Evolutionary conservation across 306 rosid genomes (phyloP).

Genomic region (Oxytropis ochrocephala): DNA sequence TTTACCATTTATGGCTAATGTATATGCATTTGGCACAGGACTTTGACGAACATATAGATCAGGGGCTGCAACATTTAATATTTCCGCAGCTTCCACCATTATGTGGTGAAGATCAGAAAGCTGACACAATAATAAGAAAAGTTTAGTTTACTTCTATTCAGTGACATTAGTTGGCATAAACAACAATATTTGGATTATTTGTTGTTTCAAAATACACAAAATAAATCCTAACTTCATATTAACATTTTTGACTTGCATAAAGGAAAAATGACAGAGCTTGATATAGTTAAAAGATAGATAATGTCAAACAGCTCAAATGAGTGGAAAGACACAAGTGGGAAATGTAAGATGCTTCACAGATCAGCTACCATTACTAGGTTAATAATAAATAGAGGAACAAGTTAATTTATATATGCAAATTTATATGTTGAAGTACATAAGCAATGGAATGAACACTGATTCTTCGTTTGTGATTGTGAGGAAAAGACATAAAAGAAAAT

Average conservation of each 20-base stretch:
- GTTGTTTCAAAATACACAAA: not conserved
- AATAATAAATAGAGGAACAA: not conserved
- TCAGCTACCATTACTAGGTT: conserved; percentile 16
- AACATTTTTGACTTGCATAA: conserved; percentile 9
- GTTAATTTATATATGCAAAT: not conserved
- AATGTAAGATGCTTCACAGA: not conserved
- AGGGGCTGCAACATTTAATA: conserved; percentile 74
- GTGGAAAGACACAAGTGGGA: not conserved
- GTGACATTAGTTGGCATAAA: conserved; percentile 16
- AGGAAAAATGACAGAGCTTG: not conserved
- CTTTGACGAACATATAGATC: conserved; percentile 93
- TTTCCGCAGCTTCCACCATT: conserved; percentile 78
- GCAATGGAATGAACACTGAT: conserved; percentile 13
- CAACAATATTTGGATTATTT: not conserved
- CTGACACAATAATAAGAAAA: conserved; percentile 36
- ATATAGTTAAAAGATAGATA: not conserved
- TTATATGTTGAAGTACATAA: not conserved
- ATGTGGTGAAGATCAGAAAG: conserved; percentile 71
- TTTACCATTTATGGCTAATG: conserved; percentile 89
- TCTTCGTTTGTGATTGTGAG: not conserved
- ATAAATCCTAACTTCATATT: not conserved
- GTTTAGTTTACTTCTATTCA: not conserved
- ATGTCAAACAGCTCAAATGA: not conserved
- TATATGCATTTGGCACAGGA: conserved; percentile 96
- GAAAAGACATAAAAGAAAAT: not conserved